phyloP scores from a whole-genome alignment of 2,329 filamentous ascomycete genomes.

The Alternaria gaisen region DNA sequence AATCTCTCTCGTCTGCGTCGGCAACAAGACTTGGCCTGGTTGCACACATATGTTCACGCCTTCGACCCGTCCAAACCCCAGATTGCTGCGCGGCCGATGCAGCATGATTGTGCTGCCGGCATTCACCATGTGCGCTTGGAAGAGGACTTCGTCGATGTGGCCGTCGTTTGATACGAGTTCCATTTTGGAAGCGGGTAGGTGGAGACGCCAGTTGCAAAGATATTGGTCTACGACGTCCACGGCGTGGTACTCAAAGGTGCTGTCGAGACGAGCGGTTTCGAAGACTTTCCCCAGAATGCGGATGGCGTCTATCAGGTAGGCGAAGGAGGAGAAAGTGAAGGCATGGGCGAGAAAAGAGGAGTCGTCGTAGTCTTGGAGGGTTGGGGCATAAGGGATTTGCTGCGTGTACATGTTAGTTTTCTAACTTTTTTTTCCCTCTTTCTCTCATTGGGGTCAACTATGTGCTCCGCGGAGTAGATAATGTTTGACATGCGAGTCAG shows the following conservation, averaged over 20 bases:
- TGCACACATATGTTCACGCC: constrained; percentile 70
- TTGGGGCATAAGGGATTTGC: constrained; percentile 53
- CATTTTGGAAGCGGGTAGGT: constrained; percentile 76
- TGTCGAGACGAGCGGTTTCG: constrained; percentile 52
- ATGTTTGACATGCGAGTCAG: neutral
- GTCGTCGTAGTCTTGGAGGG: constrained; percentile 80
- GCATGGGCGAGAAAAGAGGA: constrained; percentile 74
- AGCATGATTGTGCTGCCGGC: constrained; percentile 51
- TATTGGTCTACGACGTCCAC: constrained; percentile 68
- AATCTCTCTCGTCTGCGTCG: constrained; percentile 61
- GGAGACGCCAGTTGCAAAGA: constrained; percentile 78
- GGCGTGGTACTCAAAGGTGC: constrained; percentile 52
- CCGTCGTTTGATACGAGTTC: constrained; percentile 74
- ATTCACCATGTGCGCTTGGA: constrained; percentile 85
- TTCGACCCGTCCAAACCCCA: constrained; percentile 48
- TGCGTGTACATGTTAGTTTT: constrained; percentile 17
- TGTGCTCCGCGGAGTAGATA: neutral
- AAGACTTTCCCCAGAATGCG: constrained; percentile 82
- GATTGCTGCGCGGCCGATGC: constrained; percentile 55
- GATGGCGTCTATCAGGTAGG: constrained; percentile 83
- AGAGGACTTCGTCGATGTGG: constrained; percentile 83
- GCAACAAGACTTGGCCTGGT: constrained; percentile 61
- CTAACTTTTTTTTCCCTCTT: neutral
- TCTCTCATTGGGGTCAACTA: neutral
- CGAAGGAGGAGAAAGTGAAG: constrained; percentile 80